phyloP scores from a whole-genome alignment of 208 protist genomes.

The Acanthamoeba lenticulata region DNA sequence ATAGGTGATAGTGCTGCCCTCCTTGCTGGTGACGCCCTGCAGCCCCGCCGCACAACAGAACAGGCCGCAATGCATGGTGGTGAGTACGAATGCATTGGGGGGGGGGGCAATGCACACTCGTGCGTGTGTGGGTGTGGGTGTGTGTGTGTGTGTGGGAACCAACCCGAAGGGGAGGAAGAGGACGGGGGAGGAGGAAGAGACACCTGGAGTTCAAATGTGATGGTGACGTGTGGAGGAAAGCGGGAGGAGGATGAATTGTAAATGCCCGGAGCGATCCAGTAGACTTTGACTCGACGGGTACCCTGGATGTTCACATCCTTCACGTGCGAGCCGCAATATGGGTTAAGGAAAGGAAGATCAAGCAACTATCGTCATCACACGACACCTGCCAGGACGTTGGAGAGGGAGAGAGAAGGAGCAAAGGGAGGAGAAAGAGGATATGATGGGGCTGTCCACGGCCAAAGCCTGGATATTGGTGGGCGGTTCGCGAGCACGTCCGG shows the following conservation, averaged over 20 bases:
- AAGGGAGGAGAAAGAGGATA: neutral
- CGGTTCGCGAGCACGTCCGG: neutral
- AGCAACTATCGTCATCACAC: neutral
- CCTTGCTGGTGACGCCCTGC: neutral
- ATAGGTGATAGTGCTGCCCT: neutral
- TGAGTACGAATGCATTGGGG: too few species aligned
- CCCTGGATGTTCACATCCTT: neutral
- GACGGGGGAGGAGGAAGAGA: neutral
- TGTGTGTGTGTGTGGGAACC: neutral
- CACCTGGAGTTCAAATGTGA: neutral
- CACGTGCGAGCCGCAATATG: neutral
- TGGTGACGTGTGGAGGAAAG: neutral
- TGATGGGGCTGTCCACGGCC: neutral
- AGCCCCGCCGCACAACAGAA: neutral
- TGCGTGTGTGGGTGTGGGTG: neutral
- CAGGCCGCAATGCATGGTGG: too few species aligned
- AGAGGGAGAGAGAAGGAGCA: neutral
- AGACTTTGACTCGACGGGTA: neutral
- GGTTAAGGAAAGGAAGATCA: neutral
- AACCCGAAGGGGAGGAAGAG: neutral
- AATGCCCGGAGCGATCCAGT: slow-evolving; percentile 12
- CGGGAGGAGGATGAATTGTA: neutral
- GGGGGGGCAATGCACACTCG: too few species aligned
- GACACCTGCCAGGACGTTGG: too few species aligned
- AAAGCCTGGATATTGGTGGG: neutral